Evolutionary conservation across 352 stramenopile genomes (phyloP).

Genomic region (Pythium chondricola): DNA sequence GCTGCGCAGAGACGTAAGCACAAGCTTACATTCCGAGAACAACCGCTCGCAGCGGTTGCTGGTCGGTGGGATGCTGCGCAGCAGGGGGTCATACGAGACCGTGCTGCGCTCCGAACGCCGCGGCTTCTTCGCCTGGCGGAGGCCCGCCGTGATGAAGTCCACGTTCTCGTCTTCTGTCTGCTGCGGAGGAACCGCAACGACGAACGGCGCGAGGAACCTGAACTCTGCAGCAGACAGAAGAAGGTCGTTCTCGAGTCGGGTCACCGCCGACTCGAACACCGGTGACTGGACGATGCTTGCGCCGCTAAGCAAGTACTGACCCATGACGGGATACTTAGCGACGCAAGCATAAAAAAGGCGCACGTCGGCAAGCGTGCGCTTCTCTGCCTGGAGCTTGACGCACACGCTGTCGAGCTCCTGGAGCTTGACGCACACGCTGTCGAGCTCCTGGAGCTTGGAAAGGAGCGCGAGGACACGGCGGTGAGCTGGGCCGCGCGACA

Average conservation of each 20-base stretch:
- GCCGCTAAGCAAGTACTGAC: conserved; percentile 1
- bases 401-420: conserved; percentile 6
- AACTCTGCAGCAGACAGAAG: conserved; percentile 1
- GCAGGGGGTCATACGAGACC: not conserved
- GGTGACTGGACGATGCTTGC: conserved; percentile 12
- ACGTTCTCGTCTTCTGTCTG: not conserved
- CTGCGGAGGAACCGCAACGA: not conserved
- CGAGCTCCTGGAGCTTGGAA: conserved; percentile 9
- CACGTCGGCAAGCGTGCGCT: conserved; percentile 9
- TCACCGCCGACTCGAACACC: conserved; percentile 5
- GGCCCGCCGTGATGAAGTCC: conserved; percentile 5
- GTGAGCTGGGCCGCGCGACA: conserved; percentile 1
- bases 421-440: conserved; percentile 20
- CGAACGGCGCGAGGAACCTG: not conserved
- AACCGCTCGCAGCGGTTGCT: conserved; percentile 5
- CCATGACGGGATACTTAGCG: conserved; percentile 18
- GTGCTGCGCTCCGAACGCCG: not conserved
- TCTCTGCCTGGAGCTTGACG: too few relatives aligned
- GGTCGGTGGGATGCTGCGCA: not conserved
- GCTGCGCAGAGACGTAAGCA: not conserved
- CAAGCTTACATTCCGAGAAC: conserved; percentile 9
- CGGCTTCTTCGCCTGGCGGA: conserved; percentile 9
- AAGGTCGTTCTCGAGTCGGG: conserved; percentile 8
- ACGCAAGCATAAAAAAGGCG: conserved; percentile 7
- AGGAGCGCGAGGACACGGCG: conserved; percentile 5